These are phyloP conservation scores for Fusarium guadeloupense DNA, from an alignment of 2,329 filamentous ascomycete species.

Conservation along the genomic window DNA sequence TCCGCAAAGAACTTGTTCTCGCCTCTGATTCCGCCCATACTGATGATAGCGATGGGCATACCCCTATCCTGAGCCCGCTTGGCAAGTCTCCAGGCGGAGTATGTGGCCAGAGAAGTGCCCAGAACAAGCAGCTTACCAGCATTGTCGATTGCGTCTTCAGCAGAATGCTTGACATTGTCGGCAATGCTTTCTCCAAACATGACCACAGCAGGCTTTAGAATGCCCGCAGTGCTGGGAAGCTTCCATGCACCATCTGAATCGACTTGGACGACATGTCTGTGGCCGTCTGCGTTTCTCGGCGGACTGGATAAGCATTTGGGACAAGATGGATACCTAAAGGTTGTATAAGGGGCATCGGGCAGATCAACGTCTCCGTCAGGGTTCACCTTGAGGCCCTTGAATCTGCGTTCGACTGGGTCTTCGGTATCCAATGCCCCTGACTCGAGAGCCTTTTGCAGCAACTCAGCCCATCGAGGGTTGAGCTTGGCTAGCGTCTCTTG, in stretches of 20 bases:
- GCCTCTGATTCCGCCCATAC: slow-evolving; percentile 83
- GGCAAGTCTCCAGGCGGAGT: slow-evolving; percentile 91
- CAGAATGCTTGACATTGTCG: slow-evolving; percentile 72
- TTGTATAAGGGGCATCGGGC: slow-evolving; percentile 85
- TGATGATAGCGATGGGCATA: slow-evolving; percentile 88
- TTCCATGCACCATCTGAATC: slow-evolving; percentile 85
- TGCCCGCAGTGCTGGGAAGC: slow-evolving; percentile 71
- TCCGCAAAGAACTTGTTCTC: slow-evolving; percentile 76
- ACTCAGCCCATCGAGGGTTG: slow-evolving; percentile 86
- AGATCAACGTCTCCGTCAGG: slow-evolving; percentile 95
- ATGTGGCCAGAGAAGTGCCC: slow-evolving; percentile 92
- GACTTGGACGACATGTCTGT: slow-evolving; percentile 67
- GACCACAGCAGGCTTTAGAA: slow-evolving; percentile 90
- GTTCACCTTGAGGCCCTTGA: slow-evolving; percentile 81
- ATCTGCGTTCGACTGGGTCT: slow-evolving; percentile 73
- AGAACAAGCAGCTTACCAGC: slow-evolving; percentile 80
- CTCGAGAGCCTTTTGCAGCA: slow-evolving; percentile 75
- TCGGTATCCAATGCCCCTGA: slow-evolving; percentile 82
- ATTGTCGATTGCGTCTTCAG: slow-evolving; percentile 81
- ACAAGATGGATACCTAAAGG: slow-evolving; percentile 91
- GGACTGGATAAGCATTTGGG: slow-evolving; percentile 77
- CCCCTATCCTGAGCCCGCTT: slow-evolving; percentile 82
- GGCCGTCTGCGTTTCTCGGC: slow-evolving; percentile 64
- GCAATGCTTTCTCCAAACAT: slow-evolving; percentile 96
- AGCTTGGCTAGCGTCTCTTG: slow-evolving; percentile 78